Evolutionary conservation across 495 filamentous ascomycete genomes (phyloP), one percentile per base, ranked within the genome.

Genomic region (Neurospora discreta): DNA sequence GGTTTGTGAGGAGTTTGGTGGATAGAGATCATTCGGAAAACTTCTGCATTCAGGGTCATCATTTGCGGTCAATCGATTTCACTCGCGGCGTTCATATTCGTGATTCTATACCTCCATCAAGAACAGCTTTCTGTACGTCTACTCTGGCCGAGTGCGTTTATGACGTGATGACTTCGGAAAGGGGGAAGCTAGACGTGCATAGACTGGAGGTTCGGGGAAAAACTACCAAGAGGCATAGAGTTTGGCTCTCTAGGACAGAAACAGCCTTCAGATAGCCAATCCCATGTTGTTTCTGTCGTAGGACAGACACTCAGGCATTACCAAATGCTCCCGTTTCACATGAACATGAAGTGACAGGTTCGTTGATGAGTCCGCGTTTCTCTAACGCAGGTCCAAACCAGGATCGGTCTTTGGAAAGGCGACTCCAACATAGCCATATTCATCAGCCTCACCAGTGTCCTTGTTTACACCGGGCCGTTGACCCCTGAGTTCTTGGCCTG

Each of bases 21-120:
- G 79, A 76, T 80, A 80, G 79, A 79, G 78, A 77, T 79, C 73
- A 76, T 80, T 80, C 78, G 73, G 77, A 80, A 80, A 79, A 77
- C 78, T 74, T 77, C 77, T 80, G 77, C 77, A 79, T 79, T 80
- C 78, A 74, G 75, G 77, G 77, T 77, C 74, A 75, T 78, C 74
- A 75, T 77, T 72, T 76, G 73, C 78, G 79, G 79, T 80, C 77
- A 80, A 79, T 76, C 77, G 76, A 77, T 76, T 78, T 68, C 74
- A 74, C 71, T 70, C 69, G 52, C 52, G 52, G 52, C 52, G 52
- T 60, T 60, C 52, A 60, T 60, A 30, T 60, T 60, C 52, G 52
- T 60, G 52, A 60, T 60, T 60, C 52, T 60, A 60, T 60, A 60
- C 52, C 52, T 60, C 52, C 52, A 60, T 60, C 52, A 60, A 60